Base-by-base conservation (phyloP, 208 protist genomes). In the Acanthamoeba healyi region DNA sequence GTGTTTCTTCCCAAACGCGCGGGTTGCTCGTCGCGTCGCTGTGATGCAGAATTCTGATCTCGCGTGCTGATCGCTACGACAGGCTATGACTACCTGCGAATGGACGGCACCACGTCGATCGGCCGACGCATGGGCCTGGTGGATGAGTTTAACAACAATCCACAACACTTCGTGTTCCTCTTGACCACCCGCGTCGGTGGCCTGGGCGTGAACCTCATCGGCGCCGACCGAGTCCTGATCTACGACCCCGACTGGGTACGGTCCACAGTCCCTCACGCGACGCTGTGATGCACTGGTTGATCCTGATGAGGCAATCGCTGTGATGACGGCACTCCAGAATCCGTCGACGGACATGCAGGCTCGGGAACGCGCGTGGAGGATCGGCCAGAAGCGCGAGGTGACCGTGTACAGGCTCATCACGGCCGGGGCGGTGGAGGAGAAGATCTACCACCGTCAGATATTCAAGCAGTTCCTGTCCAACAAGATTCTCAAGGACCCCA, bases 351-450 rank as follows among this genome's bases (percentile, higher is more conserved):
- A 98, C 58, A 91, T 89, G 5, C 97, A 98, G 77, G 98, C 98
- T 3, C 74, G 96, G 26, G 98, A 98, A 95, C 97, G 99, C 36
- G 98, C 99, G 12, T 99, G 98, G 97, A 96, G 99, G 56, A 99
- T 99, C 81, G 99, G 99, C 19, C 99, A 99, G 94, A 98, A 94
- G 46, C 96, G 97, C 65, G 94, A 98, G 12, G 99, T 99, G 26
- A 98, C 97, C 15, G 97, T 99, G 7, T 99, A 99, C 95, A 97
- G 99, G 72, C 96, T 99, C 2, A 98, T 99, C 63, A 98, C 98
- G 15, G 96, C 96, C 58, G 99, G 99, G 44, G 99, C 99, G 14
- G 99, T 99, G 42, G 99, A 99, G 97, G 99, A 99, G 95, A 98
- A 98, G 72, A 99, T 99, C 42, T 98, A 99, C 95, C 98, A 99